Evolutionary conservation across 176 grass and related monocot genomes (phyloP).

Genomic region (Musa schizocarpa): DNA sequence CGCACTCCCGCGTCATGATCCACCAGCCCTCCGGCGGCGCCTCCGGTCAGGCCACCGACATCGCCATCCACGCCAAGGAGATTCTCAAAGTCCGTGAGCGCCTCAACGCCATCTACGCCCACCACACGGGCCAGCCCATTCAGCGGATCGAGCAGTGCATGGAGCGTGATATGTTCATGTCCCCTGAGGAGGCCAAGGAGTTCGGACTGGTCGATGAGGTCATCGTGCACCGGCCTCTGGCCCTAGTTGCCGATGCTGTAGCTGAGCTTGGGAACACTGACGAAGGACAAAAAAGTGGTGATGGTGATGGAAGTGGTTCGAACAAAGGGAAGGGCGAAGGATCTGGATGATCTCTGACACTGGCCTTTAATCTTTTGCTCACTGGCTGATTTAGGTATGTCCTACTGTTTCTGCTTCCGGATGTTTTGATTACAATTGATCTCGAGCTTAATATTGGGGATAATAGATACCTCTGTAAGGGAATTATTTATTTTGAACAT

Average conservation of each 20-base stretch:
- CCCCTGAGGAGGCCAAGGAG: conserved; percentile 68
- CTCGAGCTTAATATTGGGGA: no score
- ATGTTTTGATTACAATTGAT: no score
- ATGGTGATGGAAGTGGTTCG: no score
- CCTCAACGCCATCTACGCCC: conserved; percentile 75
- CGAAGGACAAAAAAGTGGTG: no score
- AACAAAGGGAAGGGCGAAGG: no score
- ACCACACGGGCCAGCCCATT: conserved; percentile 59
- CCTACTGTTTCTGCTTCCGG: no score
- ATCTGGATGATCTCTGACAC: no score
- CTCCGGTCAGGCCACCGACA: not conserved
- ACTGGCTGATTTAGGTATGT: no score
- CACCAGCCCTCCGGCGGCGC: not conserved
- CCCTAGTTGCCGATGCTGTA: conserved; percentile 37
- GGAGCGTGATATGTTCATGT: conserved; percentile 91
- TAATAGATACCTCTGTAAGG: no score
- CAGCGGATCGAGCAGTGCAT: conserved; percentile 62
- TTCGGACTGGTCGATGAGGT: conserved; percentile 93
- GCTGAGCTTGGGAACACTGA: not conserved
- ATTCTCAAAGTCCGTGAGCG: conserved; percentile 37
- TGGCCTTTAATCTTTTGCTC: no score
- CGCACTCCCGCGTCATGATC: not conserved
- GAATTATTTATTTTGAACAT: no score
- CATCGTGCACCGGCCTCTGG: conserved; percentile 55
- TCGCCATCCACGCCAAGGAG: not conserved